Percentiles rank a stretch among this genome's conserved stretches.
Conservation (phyloP, 2,329 filamentous ascomycete genomes). For the Apiospora rasikravindrae region DNA sequence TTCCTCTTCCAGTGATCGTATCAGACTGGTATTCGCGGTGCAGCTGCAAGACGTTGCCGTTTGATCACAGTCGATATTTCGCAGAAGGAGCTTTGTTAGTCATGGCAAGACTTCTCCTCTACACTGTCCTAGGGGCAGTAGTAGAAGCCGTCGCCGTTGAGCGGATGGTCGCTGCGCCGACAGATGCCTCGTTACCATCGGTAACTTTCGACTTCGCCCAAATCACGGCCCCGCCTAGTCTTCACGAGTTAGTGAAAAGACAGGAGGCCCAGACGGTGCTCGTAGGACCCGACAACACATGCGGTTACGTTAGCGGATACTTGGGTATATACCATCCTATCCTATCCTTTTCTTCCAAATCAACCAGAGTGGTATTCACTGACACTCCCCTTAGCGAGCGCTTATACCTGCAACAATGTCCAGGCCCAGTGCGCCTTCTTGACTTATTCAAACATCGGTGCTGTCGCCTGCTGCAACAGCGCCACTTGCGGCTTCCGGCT, state of each 20-base stretch:
- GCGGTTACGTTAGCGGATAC: slow-evolving; percentile 52
- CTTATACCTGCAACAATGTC: slow-evolving; percentile 44
- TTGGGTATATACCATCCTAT: slow-evolving; percentile 34
- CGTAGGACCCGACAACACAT: slow-evolving; percentile 56
- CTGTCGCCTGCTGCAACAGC: slow-evolving; percentile 49
- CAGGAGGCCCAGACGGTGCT: slow-evolving; percentile 44
- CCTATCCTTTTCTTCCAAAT: not conserved
- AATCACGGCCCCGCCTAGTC: slow-evolving; percentile 47
- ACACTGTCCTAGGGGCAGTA: slow-evolving; percentile 39
- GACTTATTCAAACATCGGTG: slow-evolving; percentile 41
- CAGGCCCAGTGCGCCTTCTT: slow-evolving; percentile 47
- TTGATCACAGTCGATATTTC: not conserved
- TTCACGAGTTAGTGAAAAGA: slow-evolving; percentile 41
- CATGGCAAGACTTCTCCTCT: slow-evolving; percentile 30
- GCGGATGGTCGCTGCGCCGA: slow-evolving; percentile 40
- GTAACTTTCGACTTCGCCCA: slow-evolving; percentile 44
- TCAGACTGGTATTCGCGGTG: not conserved
- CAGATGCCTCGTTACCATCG: slow-evolving; percentile 39
- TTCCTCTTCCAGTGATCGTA: not conserved
- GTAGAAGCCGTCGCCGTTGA: slow-evolving; percentile 43
- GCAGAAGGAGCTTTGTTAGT: not conserved
- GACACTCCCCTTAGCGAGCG: slow-evolving; percentile 37
- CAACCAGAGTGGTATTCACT: slow-evolving; percentile 17
- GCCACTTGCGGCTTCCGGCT: slow-evolving; percentile 42
- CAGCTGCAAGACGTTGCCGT: not conserved